Evolutionary conservation across 352 stramenopile genomes (phyloP).

Genomic region (Blastocystis sp.): DNA sequence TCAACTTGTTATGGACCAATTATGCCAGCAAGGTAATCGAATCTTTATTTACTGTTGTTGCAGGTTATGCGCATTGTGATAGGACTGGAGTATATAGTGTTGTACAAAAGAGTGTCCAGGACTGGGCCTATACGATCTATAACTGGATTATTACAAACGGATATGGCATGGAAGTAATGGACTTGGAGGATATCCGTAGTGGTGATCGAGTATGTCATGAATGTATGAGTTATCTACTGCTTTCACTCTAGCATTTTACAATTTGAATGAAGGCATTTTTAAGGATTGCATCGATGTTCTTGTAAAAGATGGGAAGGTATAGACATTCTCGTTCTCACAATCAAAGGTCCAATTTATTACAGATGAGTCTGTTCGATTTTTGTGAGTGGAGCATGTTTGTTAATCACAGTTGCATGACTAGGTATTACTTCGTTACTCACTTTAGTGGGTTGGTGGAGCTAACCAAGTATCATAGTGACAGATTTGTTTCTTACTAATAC

Average conservation of each 20-base stretch:
- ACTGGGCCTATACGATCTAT: slow-evolving; percentile 49
- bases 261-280: slow-evolving; percentile 27
- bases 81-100: neutral
- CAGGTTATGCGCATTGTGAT: slow-evolving; percentile 5
- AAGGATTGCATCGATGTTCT: slow-evolving; percentile 17
- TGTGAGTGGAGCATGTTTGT: neutral
- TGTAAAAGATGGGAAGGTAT: slow-evolving; percentile 24
- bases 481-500: too few species aligned
- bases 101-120: slow-evolving; percentile 43
- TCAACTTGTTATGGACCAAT: neutral
- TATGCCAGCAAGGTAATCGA: neutral
- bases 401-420: neutral
- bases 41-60: neutral
- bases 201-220: slow-evolving; percentile 31
- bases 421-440: neutral
- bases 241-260: slow-evolving; percentile 29
- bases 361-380: slow-evolving; percentile 31
- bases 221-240: neutral
- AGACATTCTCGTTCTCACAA: neutral
- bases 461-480: neutral
- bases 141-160: slow-evolving; percentile 49
- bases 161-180: slow-evolving; percentile 50
- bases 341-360: slow-evolving; percentile 21
- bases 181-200: slow-evolving; percentile 16
- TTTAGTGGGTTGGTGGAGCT: neutral